Evolutionary conservation across 2,329 filamentous ascomycete species (phyloP).

Genomic region (Colletotrichum brevisporum): DNA sequence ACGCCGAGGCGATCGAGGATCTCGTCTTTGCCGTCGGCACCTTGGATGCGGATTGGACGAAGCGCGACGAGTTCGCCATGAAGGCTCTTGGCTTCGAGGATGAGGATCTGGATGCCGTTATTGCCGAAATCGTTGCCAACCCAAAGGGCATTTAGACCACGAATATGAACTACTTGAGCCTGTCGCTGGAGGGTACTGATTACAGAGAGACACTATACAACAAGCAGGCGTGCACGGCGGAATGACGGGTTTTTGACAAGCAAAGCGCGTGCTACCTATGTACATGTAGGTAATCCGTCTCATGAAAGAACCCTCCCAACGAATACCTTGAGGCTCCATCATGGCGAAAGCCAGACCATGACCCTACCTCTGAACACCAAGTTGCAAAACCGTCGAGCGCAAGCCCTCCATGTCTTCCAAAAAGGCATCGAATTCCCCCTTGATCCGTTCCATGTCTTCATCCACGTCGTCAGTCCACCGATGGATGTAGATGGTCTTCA

Average conservation of each 20-base stretch:
- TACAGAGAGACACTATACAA: neutral
- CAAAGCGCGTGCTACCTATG: no score
- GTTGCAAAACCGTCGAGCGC: slow-evolving; percentile 25
- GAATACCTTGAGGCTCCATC: no score
- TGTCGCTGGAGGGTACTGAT: neutral
- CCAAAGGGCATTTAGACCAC: neutral
- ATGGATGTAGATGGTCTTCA: slow-evolving; percentile 66
- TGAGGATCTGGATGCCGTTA: slow-evolving; percentile 60
- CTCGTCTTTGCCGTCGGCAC: slow-evolving; percentile 65
- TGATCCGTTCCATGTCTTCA: slow-evolving; percentile 59
- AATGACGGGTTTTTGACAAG: no score
- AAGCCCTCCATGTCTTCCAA: slow-evolving; percentile 44
- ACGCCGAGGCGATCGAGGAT: slow-evolving; percentile 58
- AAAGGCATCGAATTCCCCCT: slow-evolving; percentile 55
- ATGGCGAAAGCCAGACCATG: no score
- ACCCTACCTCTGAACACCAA: slow-evolving; percentile 5
- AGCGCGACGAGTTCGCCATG: slow-evolving; percentile 61
- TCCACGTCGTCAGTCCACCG: slow-evolving; percentile 67
- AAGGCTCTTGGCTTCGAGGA: slow-evolving; percentile 60
- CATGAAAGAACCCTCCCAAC: no score
- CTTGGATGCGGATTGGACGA: slow-evolving; percentile 64
- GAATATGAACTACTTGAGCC: no score
- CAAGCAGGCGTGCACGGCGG: neutral
- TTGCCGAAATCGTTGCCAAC: slow-evolving; percentile 52
- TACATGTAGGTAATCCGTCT: no score